phyloP scores from a whole-genome alignment of 768 basidiomycete species.

The Kwoniella botswanensis region DNA sequence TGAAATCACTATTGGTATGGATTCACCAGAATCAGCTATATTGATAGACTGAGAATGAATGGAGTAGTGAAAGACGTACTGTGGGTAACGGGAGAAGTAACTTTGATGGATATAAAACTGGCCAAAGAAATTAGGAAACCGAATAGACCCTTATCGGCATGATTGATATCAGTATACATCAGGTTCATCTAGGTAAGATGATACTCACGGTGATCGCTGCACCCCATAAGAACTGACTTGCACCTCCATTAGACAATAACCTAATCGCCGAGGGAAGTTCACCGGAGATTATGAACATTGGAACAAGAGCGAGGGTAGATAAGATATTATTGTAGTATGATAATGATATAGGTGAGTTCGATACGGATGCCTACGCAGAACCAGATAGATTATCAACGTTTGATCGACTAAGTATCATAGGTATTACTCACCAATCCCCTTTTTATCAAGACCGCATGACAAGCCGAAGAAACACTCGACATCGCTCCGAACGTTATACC shows the following conservation, averaged over 20 bases:
- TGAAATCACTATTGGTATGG: constrained; percentile 40
- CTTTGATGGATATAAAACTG: constrained; percentile 90
- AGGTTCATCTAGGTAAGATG: too few relatives aligned
- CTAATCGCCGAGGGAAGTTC: constrained; percentile 71
- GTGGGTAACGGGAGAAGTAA: constrained; percentile 96
- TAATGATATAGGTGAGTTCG: constrained; percentile 80
- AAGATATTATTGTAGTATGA: constrained; percentile 92
- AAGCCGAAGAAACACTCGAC: constrained; percentile 82
- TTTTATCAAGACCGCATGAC: constrained; percentile 95
- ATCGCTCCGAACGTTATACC: constrained; percentile 82
- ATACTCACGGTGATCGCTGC: constrained; percentile 75
- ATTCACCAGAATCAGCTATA: neutral
- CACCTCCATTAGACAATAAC: constrained; percentile 65
- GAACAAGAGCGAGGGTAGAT: constrained; percentile 73
- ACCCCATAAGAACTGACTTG: constrained; percentile 73
- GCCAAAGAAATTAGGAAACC: constrained; percentile 96
- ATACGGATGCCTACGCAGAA: constrained; percentile 61
- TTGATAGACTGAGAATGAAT: neutral
- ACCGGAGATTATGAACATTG: constrained; percentile 74
- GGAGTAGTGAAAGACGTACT: constrained; percentile 53
- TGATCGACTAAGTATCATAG: neutral
- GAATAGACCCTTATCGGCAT: constrained; percentile 33
- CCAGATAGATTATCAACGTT: neutral
- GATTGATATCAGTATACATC: neutral
- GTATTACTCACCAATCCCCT: constrained; percentile 64